Conservation (phyloP, 2,329 filamentous ascomycete genomes). For the Diaporthe australafricana region DNA sequence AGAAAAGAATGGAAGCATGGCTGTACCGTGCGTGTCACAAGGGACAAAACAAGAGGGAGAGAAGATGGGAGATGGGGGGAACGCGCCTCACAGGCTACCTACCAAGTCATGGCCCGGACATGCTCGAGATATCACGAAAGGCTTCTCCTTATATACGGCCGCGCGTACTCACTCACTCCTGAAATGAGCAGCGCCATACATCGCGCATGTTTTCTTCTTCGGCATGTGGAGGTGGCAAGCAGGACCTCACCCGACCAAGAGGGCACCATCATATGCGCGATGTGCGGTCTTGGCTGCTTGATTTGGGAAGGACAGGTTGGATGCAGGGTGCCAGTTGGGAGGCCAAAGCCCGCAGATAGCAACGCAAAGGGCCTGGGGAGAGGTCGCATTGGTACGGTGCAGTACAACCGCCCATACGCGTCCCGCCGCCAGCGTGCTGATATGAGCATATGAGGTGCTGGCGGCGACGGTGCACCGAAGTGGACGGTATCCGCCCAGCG, state of each 20-base stretch:
- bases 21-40: conserved; percentile 19
- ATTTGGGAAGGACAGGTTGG: conserved; percentile 7
- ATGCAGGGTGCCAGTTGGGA: conserved; percentile 21
- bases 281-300: conserved; percentile 22
- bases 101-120: background rate
- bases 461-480: background rate
- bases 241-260: conserved; percentile 2
- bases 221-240: conserved; percentile 17
- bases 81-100: conserved; percentile 19
- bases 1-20: conserved; percentile 27
- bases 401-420: conserved; percentile 6
- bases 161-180: background rate
- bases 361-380: background rate
- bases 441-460: conserved; percentile 21
- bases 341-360: conserved; percentile 27
- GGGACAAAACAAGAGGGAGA: background rate
- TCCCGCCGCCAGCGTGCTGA: conserved; percentile 12
- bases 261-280: background rate
- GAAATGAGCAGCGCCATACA: background rate
- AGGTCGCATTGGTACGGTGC: conserved; percentile 10
- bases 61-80: background rate
- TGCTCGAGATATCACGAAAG: background rate
- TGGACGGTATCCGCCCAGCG: background rate
- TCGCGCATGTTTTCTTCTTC: background rate
- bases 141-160: background rate